A percentile compares a stretch with the other conserved stretches of the same genome.
These are phyloP conservation scores for Kondoa subrosea DNA, from an alignment of 768 basidiomycete genomes.

Conservation along the genomic window DNA sequence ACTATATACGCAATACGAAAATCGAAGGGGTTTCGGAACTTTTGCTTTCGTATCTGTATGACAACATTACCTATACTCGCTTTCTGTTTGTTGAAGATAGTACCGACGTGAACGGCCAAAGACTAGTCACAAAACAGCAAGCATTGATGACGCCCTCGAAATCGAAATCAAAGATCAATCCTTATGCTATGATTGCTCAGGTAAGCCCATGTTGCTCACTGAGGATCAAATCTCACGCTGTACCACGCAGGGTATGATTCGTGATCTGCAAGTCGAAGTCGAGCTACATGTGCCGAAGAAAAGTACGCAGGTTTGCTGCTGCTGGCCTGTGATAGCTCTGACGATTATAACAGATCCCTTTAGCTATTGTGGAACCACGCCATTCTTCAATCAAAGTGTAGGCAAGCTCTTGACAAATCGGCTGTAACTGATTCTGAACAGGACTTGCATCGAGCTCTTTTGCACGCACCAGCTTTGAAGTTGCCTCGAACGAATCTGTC, in stretches of 20 bases:
- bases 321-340: background rate
- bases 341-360: background rate
- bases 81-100: conserved; percentile 87
- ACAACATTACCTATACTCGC: conserved; percentile 88
- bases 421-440: too few species aligned
- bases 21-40: conserved; percentile 67
- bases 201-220: background rate
- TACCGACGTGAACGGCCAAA: conserved; percentile 47
- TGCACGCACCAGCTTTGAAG: background rate
- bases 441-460: background rate
- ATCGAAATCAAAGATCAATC: background rate
- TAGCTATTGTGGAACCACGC: background rate
- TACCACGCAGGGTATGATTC: background rate
- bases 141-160: background rate
- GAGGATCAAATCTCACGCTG: background rate
- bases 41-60: conserved; percentile 87
- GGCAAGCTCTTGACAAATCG: background rate
- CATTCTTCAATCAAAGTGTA: background rate
- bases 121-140: conserved; percentile 1
- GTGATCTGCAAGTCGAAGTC: background rate
- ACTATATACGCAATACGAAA: conserved; percentile 80
- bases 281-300: conserved; percentile 1
- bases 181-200: background rate
- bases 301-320: background rate
- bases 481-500: background rate